These are phyloP conservation scores for Pseudocercospora fuligena DNA, from an alignment of 2,329 filamentous ascomycete genomes.

Conservation along the genomic window DNA sequence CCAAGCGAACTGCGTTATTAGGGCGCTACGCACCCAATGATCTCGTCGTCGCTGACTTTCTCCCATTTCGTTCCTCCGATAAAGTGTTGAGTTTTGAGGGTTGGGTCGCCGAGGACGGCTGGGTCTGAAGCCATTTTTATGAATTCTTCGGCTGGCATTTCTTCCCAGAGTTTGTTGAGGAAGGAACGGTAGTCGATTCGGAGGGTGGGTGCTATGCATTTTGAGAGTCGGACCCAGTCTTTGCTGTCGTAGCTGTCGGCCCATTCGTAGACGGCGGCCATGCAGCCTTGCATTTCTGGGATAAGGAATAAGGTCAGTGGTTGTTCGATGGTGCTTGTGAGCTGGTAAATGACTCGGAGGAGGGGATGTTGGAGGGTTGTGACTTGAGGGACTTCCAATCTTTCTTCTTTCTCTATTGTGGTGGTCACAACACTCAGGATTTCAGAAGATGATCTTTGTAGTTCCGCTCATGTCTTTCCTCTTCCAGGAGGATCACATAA, in stretches of 20 bases:
- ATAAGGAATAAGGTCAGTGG: not conserved
- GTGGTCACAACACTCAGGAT: not conserved
- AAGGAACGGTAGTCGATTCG: constrained; percentile 72
- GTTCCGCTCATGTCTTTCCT: constrained; percentile 6
- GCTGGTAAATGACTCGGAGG: not conserved
- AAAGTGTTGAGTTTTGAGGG: constrained; percentile 63
- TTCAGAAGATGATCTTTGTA: constrained; percentile 5
- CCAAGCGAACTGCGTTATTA: too few species aligned
- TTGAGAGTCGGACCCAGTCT: constrained; percentile 65
- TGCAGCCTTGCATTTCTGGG: constrained; percentile 46
- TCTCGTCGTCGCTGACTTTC: constrained; percentile 54
- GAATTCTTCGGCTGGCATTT: constrained; percentile 61
- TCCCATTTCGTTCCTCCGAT: constrained; percentile 60
- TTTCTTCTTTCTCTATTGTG: not conserved
- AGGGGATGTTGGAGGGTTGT: not conserved
- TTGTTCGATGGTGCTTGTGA: not conserved
- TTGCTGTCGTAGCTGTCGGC: constrained; percentile 70
- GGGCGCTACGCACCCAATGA: constrained; percentile 44
- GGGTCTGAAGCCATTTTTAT: constrained; percentile 58
- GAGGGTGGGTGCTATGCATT: constrained; percentile 65
- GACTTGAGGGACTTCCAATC: not conserved
- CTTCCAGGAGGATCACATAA: constrained; percentile 12
- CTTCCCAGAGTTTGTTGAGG: constrained; percentile 60
- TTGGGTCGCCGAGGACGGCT: constrained; percentile 58
- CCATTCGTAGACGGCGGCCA: constrained; percentile 62